Base-by-base conservation (phyloP, 208 protist species). In the Tritrichomonas musculus region DNA sequence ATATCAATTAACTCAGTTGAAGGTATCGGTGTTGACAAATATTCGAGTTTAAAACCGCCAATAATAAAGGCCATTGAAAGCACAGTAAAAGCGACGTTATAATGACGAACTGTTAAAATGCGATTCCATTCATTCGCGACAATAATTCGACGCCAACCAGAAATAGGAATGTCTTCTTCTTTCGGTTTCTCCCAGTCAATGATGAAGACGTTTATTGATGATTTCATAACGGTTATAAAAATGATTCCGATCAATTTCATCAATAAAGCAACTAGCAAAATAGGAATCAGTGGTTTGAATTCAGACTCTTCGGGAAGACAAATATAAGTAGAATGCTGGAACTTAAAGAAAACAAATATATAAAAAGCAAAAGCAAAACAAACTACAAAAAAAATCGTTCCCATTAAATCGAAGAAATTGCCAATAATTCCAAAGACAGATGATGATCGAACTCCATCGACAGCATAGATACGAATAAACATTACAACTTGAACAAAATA, bases 171-270 rank as follows among this genome's bases (percentile, higher is more conserved):
- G 39, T 39, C 44, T 50, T 88, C 39, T 49, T 88, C 47, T 57
- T 49, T 25, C 39, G 77, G 77, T 9, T 44, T 88, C 39, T 88
- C 77, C 77, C 77, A 88, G 17, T 88, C 77, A 50, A 88, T 88
- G 0, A 88, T n/a, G 77, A 88, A 88, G 9, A 88, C 47, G 8
- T 57, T 49, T 57, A 47, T 57, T 20, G 14, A 20, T 14, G 77
- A 20, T 57, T 44, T 60, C 53, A 60, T 60, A 60, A 60, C 17
- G 53, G 17, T 60, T 17, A 60, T 22, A 60, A 60, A 60, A 22
- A 60, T 17, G 11, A 60, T 60, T 60, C 53, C 53, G 17, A 60
- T 17, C 5, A 60, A 60, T 60, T 60, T 60, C 53, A 60, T 22
- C 5, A 17, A 5, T 60, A 60, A 60, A 22, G 53, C 17, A 22